Evolutionary conservation across 352 stramenopile species (phyloP).

Genomic region (Phytophthora colocasiae): DNA sequence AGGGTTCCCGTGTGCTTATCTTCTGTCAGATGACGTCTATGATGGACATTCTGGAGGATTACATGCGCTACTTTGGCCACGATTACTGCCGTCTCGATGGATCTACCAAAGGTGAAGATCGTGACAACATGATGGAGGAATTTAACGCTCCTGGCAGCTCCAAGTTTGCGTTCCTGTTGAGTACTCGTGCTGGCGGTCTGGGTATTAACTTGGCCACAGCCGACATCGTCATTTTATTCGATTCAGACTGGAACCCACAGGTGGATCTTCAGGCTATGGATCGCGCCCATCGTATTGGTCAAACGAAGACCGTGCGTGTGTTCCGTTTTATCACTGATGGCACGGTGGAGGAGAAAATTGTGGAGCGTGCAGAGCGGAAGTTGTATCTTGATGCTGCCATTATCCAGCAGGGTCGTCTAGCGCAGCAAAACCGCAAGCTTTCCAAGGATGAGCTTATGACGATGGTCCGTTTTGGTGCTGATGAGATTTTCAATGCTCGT

Average conservation of each 20-base stretch:
- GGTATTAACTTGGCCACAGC: slow-evolving; percentile 99
- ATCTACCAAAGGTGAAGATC: slow-evolving; percentile 87
- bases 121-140: slow-evolving; percentile 95
- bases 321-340: slow-evolving; percentile 98
- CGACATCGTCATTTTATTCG: slow-evolving; percentile 99
- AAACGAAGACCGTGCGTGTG: slow-evolving; percentile 98
- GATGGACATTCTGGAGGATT: slow-evolving; percentile 99
- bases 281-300: slow-evolving; percentile 97
- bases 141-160: slow-evolving; percentile 97
- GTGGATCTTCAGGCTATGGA: slow-evolving; percentile 99
- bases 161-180: slow-evolving; percentile 98
- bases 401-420: slow-evolving; percentile 98
- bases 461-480: slow-evolving; percentile 93
- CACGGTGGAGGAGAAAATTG: slow-evolving; percentile 99
- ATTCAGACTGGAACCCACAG: slow-evolving; percentile 99
- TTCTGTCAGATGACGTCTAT: slow-evolving; percentile 99
- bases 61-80: slow-evolving; percentile 92
- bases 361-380: slow-evolving; percentile 98
- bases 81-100: slow-evolving; percentile 89
- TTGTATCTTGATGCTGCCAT: slow-evolving; percentile 98
- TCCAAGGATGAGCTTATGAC: slow-evolving; percentile 98
- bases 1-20: slow-evolving; percentile 96
- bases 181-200: slow-evolving; percentile 95
- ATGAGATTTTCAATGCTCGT: slow-evolving; percentile 91
- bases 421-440: slow-evolving; percentile 92